phyloP scores from a whole-genome alignment of 495 filamentous ascomycete genomes.

The Tuber calosporum region DNA sequence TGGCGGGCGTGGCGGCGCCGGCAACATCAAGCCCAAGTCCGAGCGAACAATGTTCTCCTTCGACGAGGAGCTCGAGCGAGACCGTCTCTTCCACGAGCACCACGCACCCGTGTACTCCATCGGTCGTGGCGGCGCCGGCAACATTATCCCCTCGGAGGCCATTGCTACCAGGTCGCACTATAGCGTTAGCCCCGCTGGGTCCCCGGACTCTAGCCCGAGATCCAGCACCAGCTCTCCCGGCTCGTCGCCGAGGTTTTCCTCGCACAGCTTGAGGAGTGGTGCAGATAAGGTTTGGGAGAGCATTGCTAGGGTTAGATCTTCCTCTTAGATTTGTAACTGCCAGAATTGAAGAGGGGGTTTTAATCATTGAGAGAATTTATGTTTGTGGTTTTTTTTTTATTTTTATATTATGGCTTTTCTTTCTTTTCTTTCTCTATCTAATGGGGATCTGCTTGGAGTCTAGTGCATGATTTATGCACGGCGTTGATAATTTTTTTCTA shows the following conservation, averaged over 20 bases:
- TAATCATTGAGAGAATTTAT: background rate
- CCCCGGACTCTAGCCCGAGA: constrained; percentile 24
- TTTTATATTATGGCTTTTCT: background rate
- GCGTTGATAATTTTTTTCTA: constrained; percentile 16
- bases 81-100: constrained; percentile 53
- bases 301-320: constrained; percentile 26
- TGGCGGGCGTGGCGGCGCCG: constrained; percentile 80
- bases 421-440: background rate
- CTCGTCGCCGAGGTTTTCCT: constrained; percentile 28
- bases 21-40: constrained; percentile 65
- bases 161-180: constrained; percentile 6
- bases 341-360: background rate
- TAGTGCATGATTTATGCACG: constrained; percentile 11
- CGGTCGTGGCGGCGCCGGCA: constrained; percentile 83
- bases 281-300: constrained; percentile 39
- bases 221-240: constrained; percentile 21
- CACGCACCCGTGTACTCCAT: constrained; percentile 65
- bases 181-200: constrained; percentile 2
- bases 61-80: constrained; percentile 77
- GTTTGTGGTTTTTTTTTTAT: background rate
- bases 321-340: constrained; percentile 12
- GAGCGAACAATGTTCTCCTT: constrained; percentile 74
- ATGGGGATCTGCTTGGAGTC: constrained; percentile 3
- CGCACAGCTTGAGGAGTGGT: constrained; percentile 31
- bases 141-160: constrained; percentile 50